Evolutionary conservation across 257 asterid genomes (phyloP).

Genomic region (Solanum chmielewskii): DNA sequence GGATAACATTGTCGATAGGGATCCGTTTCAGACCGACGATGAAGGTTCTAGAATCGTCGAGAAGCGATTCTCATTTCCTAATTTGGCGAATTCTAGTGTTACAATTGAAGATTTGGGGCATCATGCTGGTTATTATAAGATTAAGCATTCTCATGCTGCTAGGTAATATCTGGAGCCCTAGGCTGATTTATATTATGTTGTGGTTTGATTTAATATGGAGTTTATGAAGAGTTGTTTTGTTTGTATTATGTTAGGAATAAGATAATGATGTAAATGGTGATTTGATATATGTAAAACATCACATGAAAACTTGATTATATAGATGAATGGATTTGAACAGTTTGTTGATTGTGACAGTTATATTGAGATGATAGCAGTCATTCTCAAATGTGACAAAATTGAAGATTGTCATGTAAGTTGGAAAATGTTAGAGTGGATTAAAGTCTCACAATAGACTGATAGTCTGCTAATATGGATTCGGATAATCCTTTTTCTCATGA

Average conservation of each 20-base stretch:
- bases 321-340: background rate
- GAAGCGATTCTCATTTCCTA: conserved; percentile 57
- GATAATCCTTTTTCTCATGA: background rate
- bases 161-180: conserved; percentile 24
- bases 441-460: fast-evolving
- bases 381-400: background rate
- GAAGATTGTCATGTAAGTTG: background rate
- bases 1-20: conserved; percentile 33
- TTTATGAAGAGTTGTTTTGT: background rate
- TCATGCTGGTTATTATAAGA: conserved; percentile 84
- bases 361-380: background rate
- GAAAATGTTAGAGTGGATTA: background rate
- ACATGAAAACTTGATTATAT: background rate
- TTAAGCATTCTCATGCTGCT: conserved; percentile 72
- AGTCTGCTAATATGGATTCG: background rate
- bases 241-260: background rate
- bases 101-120: conserved; percentile 63
- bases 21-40: background rate
- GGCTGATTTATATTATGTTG: background rate
- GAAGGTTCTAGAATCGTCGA: conserved; percentile 33
- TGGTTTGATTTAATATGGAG: background rate
- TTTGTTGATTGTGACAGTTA: background rate
- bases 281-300: background rate
- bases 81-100: conserved; percentile 32
- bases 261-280: background rate